Conservation (phyloP, 331 rosid genomes). For the Ulmus americana region DNA sequence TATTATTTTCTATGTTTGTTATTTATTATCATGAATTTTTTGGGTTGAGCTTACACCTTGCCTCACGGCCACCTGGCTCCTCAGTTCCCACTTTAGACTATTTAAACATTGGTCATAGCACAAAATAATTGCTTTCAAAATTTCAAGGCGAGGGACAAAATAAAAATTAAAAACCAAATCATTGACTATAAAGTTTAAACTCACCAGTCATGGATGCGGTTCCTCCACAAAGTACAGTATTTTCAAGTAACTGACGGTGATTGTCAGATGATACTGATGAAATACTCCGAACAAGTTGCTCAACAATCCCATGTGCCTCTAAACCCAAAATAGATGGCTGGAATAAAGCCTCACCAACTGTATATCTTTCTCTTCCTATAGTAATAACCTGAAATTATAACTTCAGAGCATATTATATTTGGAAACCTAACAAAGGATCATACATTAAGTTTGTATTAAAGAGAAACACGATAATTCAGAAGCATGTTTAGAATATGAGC, state of each 20-base stretch:
- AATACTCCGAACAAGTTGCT: slow-evolving; percentile 91
- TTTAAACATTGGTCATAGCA: too few relatives aligned
- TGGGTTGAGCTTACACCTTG: too few relatives aligned
- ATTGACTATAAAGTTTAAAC: background rate
- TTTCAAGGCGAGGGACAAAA: too few relatives aligned
- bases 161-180: slow-evolving; percentile 1
- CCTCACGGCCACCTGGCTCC: too few relatives aligned
- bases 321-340: slow-evolving; percentile 83
- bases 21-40: too few relatives aligned
- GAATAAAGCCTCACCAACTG: slow-evolving; percentile 91
- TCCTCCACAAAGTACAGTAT: slow-evolving; percentile 93
- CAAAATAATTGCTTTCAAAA: too few relatives aligned
- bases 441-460: background rate
- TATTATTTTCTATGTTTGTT: too few relatives aligned
- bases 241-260: slow-evolving; percentile 89
- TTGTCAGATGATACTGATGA: slow-evolving; percentile 91
- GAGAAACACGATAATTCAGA: background rate
- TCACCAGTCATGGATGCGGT: slow-evolving; percentile 79
- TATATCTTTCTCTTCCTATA: slow-evolving; percentile 80
- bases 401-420: slow-evolving; percentile 3
- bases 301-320: slow-evolving; percentile 91
- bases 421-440: background rate
- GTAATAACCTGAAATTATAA: slow-evolving; percentile 58
- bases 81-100: too few relatives aligned
- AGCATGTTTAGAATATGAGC: background rate